These are phyloP conservation scores for Pseudomonodictys pantanalensis DNA, from an alignment of 495 filamentous ascomycete genomes.

Conservation along the genomic window DNA sequence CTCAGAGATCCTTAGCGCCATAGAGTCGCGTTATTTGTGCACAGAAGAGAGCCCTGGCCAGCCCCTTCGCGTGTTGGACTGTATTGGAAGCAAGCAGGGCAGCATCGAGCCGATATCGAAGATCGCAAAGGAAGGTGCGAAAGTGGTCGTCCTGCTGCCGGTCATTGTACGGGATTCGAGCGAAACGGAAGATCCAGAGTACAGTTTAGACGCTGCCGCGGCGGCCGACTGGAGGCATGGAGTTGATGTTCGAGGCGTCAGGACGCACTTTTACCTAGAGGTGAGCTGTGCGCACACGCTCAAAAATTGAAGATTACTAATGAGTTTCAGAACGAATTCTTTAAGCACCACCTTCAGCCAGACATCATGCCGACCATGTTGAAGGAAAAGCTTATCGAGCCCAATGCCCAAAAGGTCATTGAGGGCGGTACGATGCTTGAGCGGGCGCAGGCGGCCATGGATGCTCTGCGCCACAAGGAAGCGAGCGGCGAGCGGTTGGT, in stretches of 20 bases:
- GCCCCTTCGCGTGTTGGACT: constrained; percentile 50
- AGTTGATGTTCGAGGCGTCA: constrained; percentile 48
- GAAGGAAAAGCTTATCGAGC: constrained; percentile 44
- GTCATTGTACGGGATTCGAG: constrained; percentile 49
- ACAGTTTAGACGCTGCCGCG: constrained; percentile 44
- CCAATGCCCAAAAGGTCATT: constrained; percentile 48
- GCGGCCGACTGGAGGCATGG: constrained; percentile 47
- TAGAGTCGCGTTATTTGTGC: constrained; percentile 4
- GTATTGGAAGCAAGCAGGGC: constrained; percentile 50
- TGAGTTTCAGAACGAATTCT: constrained; percentile 47
- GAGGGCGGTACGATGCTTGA: constrained; percentile 51
- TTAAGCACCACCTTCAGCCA: constrained; percentile 47
- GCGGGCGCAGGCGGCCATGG: constrained; percentile 42
- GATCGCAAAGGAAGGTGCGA: constrained; percentile 46
- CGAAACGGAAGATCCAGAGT: constrained; percentile 43
- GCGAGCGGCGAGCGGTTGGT: constrained; percentile 33
- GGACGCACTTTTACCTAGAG: constrained; percentile 49
- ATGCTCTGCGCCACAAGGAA: constrained; percentile 32
- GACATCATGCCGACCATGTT: constrained; percentile 52
- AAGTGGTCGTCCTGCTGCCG: constrained; percentile 52
- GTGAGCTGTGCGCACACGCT: constrained; percentile 34
- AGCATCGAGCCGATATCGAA: constrained; percentile 45
- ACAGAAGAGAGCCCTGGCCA: background rate
- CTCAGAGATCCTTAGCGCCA: constrained; percentile 34
- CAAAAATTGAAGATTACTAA: background rate